phyloP scores from a whole-genome alignment of 257 asterid species.

The Solanum pennellii region DNA sequence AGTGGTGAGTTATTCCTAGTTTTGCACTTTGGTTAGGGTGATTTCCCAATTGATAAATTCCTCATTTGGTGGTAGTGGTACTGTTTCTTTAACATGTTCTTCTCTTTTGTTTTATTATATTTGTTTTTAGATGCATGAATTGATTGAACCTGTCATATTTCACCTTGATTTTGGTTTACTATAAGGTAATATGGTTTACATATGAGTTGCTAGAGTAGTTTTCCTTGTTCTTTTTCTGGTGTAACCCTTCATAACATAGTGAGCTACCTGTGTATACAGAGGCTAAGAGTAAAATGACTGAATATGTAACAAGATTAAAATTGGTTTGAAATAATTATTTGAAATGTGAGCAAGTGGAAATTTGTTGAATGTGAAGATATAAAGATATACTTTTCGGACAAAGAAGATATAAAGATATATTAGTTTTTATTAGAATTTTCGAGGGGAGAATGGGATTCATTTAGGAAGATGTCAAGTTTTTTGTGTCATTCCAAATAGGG shows the following conservation, averaged over 20 bases:
- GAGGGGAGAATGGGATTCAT: neutral
- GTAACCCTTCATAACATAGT: neutral
- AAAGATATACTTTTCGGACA: neutral
- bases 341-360: neutral
- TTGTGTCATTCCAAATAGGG: neutral
- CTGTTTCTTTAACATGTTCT: neutral
- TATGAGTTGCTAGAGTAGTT: neutral
- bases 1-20: constrained; percentile 39
- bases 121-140: neutral
- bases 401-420: neutral
- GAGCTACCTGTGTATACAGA: neutral
- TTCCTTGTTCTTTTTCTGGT: neutral
- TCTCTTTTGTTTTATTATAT: neutral
- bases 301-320: neutral
- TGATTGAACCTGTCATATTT: neutral
- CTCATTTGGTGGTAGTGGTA: neutral
- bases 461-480: neutral
- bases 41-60: neutral
- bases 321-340: neutral
- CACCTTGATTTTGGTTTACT: neutral
- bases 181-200: neutral
- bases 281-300: neutral
- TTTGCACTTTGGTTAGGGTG: neutral
- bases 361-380: neutral
- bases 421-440: neutral